phyloP scores from a whole-genome alignment of 2,329 filamentous ascomycete species.

The Sphaerulina vaccinii region DNA sequence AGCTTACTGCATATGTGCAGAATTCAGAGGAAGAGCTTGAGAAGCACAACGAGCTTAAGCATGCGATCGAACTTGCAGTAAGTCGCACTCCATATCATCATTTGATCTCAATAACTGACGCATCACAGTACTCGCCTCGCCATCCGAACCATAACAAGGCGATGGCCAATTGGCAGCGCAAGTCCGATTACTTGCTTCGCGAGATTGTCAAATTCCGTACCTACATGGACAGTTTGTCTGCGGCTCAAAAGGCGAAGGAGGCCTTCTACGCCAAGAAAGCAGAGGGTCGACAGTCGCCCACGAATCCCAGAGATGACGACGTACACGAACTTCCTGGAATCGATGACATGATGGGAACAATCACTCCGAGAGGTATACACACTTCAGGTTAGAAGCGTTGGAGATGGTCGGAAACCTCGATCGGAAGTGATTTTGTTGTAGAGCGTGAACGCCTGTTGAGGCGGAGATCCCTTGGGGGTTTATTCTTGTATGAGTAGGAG shows the following conservation, averaged over 20 bases:
- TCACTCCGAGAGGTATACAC: conserved; percentile 22
- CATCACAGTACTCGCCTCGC: conserved; percentile 69
- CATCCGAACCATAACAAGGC: conserved; percentile 78
- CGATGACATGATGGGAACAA: conserved; percentile 12
- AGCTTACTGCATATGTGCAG: conserved; percentile 74
- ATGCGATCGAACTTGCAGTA: conserved; percentile 79
- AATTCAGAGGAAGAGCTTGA: conserved; percentile 83
- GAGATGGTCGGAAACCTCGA: conserved; percentile 2
- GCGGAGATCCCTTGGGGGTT: conserved; percentile 3
- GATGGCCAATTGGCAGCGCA: conserved; percentile 96
- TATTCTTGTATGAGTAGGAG: conserved; percentile 8
- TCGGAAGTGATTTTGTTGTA: neutral
- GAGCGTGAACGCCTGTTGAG: conserved; percentile 1
- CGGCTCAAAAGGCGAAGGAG: conserved; percentile 67
- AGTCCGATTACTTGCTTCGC: conserved; percentile 83
- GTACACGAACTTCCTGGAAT: conserved; percentile 16
- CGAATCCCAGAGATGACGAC: conserved; percentile 22
- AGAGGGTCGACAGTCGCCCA: conserved; percentile 22
- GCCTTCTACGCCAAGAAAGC: conserved; percentile 54
- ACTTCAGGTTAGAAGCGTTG: conserved; percentile 24
- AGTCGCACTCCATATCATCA: conserved; percentile 34
- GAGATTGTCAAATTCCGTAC: conserved; percentile 97
- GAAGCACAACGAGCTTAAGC: conserved; percentile 82
- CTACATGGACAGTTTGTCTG: conserved; percentile 81
- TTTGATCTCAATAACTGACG: conserved; percentile 11